Evolutionary conservation across 371 early-diverging fungal genomes (phyloP), one percentile per base, ranked within the genome.

Genomic region (Mucor racemosus): DNA sequence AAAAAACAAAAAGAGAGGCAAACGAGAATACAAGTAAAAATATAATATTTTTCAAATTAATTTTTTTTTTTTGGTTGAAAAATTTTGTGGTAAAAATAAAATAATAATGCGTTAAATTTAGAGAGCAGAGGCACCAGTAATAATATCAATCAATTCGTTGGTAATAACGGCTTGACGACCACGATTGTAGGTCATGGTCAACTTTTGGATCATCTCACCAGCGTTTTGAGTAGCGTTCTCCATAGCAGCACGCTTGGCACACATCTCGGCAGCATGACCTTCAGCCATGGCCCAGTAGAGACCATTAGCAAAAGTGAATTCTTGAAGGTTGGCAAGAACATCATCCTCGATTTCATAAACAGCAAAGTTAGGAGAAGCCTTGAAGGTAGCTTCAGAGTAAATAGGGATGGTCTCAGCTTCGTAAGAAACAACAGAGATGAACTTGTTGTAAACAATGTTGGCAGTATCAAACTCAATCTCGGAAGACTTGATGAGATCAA

Each of bases 221-320:
- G 98, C 99, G 84, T 99, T 99, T 92, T 97, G 96, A 82, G 98
- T 98, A 58, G 98, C 98, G 84, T 99, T 99, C 90, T 99, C 99
- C 99, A 97, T 99, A 79, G 99, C 98, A 74, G 94, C 90, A 74
- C 98, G 92, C 91, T 94, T 95, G 76, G 99, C 94, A 57, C 94
- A 90, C 93, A 97, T 94, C 83, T 99, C 99, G 54, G 96, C 85
- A 61, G 98, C 98, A 76, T 97, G 95, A 67, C 97, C 97, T 85
- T 99, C 99, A 60, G 90, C 92, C 73, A 99, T 83, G 68, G 92
- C 95, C 95, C 96, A 96, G 92, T 92, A 94, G 73, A 99, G 63
- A 75, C 87, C 78, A 89, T 95, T 97, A 79, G 97, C 97, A 64
- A 96, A 89, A 74, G 91, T 77, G 89, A 97, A 99, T 84, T 99